Conservation (phyloP, 352 stramenopile species). For the Chrysophaeum taylorii region DNA sequence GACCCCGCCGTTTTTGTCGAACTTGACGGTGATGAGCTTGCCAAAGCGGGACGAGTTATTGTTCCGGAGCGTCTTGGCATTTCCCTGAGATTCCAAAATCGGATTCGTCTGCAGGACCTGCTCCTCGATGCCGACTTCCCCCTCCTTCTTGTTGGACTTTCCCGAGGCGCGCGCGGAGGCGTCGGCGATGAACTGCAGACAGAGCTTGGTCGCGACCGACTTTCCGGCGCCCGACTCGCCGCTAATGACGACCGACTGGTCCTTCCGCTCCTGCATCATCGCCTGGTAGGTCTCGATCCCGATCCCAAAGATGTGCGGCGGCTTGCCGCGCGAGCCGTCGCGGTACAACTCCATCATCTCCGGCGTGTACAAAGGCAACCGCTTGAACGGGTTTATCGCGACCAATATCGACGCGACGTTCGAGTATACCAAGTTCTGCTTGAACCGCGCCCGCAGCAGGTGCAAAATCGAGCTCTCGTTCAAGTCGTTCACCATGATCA, state of each 20-base stretch:
- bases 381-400: conserved; percentile 56
- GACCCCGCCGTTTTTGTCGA: conserved; percentile 69
- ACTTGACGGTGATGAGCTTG: conserved; percentile 85
- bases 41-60: conserved; percentile 88
- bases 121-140: conserved; percentile 62
- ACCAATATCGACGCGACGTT: conserved; percentile 55
- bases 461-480: conserved; percentile 41
- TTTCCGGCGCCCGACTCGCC: conserved; percentile 81
- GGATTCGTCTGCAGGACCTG: conserved; percentile 88
- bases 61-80: conserved; percentile 74
- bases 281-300: conserved; percentile 66
- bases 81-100: conserved; percentile 79
- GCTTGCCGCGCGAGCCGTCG: conserved; percentile 36
- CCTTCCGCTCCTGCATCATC: conserved; percentile 32
- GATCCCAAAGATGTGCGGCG: conserved; percentile 69
- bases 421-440: conserved; percentile 85
- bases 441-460: conserved; percentile 37
- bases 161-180: conserved; percentile 37
- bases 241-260: conserved; percentile 57
- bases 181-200: conserved; percentile 84
- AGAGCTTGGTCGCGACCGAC: conserved; percentile 90
- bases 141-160: neutral
- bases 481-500: conserved; percentile 41
- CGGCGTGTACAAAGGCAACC: conserved; percentile 23
- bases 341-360: conserved; percentile 35